These are phyloP conservation scores for Deuterostichococcus epilithicus DNA, from an alignment of 139 green algal genomes.

Conservation along the genomic window DNA sequence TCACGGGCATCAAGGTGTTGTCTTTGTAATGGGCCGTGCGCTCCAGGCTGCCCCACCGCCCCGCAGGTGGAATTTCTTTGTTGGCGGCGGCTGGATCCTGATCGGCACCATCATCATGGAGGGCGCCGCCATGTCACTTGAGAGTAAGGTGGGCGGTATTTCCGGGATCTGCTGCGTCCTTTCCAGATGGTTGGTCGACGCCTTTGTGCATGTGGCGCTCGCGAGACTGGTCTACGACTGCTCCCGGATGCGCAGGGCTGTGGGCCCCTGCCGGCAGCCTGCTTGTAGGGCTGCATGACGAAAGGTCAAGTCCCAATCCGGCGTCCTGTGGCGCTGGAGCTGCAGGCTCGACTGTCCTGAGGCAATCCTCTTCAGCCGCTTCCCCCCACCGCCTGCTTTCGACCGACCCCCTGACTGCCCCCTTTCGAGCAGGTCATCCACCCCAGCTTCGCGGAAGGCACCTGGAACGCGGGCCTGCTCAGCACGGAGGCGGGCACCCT, in stretches of 20 bases:
- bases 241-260: not conserved
- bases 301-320: no score
- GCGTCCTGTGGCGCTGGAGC: no score
- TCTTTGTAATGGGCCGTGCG: not conserved
- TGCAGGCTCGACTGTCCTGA: not conserved
- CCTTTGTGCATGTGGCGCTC: not conserved
- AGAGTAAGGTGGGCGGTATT: slow-evolving; percentile 19
- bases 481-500: slow-evolving; percentile 42
- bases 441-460: slow-evolving; percentile 23
- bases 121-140: slow-evolving; percentile 28
- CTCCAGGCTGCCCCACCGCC: slow-evolving; percentile 6
- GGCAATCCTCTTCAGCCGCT: not conserved
- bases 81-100: slow-evolving; percentile 14
- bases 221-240: not conserved
- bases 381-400: not conserved
- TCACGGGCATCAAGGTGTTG: slow-evolving; percentile 5
- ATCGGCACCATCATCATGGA: slow-evolving; percentile 39
- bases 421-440: slow-evolving; percentile 20
- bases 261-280: not conserved
- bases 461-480: slow-evolving; percentile 41
- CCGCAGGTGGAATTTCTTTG: slow-evolving; percentile 6
- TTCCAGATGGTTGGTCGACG: not conserved
- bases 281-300: no score
- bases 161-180: not conserved
- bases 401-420: not conserved